These are phyloP conservation scores for Lactarius tabidus DNA, from an alignment of 768 basidiomycete species.

Conservation along the genomic window DNA sequence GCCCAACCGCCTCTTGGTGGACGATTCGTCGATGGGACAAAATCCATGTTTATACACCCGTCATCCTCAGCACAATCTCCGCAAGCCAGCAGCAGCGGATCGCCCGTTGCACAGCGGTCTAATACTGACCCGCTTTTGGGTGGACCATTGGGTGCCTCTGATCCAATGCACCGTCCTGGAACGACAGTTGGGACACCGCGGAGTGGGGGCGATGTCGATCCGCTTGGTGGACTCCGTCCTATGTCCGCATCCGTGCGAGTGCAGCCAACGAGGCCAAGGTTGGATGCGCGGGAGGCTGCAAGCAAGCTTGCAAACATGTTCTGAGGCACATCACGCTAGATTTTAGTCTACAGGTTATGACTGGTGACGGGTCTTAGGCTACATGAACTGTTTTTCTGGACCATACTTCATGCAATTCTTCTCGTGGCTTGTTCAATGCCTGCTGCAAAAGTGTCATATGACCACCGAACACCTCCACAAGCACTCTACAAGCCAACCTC, in stretches of 20 bases:
- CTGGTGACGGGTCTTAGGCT: slow-evolving; percentile 4
- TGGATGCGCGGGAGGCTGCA: slow-evolving; percentile 84
- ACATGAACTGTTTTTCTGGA: slow-evolving; percentile 18
- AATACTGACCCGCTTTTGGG: slow-evolving; percentile 24
- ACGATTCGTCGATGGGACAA: slow-evolving; percentile 67
- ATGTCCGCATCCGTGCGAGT: slow-evolving; percentile 75
- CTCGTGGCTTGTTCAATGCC: not conserved
- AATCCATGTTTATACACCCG: slow-evolving; percentile 73
- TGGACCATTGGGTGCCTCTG: slow-evolving; percentile 16
- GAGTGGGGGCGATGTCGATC: slow-evolving; percentile 44
- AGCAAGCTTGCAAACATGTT: slow-evolving; percentile 91
- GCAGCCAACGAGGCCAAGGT: slow-evolving; percentile 62
- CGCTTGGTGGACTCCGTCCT: slow-evolving; percentile 58
- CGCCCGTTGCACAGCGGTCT: not conserved
- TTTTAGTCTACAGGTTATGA: not conserved
- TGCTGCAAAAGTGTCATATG: not conserved
- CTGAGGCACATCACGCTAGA: slow-evolving; percentile 32
- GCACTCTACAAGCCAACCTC: not conserved
- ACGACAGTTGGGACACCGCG: slow-evolving; percentile 20
- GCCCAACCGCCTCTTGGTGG: slow-evolving; percentile 57
- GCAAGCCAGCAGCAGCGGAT: not conserved
- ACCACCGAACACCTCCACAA: not conserved
- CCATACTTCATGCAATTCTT: slow-evolving; percentile 5
- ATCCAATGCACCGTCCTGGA: slow-evolving; percentile 20
- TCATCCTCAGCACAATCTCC: slow-evolving; percentile 35